Evolutionary conservation across 2,329 filamentous ascomycete species (phyloP).

Genomic region (Sclerotinia nivalis): DNA sequence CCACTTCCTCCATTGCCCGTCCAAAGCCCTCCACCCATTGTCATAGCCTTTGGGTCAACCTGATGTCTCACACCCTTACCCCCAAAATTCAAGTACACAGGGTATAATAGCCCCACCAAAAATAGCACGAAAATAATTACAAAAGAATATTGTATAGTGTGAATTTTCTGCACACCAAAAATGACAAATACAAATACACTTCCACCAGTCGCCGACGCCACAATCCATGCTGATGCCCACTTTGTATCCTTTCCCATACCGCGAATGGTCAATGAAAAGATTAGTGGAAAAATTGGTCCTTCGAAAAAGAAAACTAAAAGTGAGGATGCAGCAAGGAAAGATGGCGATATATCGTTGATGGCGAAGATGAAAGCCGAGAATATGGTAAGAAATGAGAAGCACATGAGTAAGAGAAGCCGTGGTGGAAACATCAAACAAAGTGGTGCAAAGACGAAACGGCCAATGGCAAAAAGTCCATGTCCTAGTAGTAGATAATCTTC

Average conservation of each 20-base stretch:
- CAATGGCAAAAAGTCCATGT: slow-evolving; percentile 71
- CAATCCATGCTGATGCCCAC: slow-evolving; percentile 73
- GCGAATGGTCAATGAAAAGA: slow-evolving; percentile 76
- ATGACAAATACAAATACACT: slow-evolving; percentile 38
- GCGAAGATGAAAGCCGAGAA: slow-evolving; percentile 52
- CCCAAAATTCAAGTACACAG: slow-evolving; percentile 35
- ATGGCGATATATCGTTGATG: slow-evolving; percentile 47
- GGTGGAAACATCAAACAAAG: slow-evolving; percentile 65
- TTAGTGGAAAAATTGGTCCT: slow-evolving; percentile 78
- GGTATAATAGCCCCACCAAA: slow-evolving; percentile 33
- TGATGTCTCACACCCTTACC: slow-evolving; percentile 30
- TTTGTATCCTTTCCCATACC: slow-evolving; percentile 81
- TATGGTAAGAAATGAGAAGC: slow-evolving; percentile 61
- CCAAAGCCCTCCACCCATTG: slow-evolving; percentile 14
- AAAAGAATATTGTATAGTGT: slow-evolving; percentile 32
- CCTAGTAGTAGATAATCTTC: slow-evolving; percentile 71
- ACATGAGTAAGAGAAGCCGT: slow-evolving; percentile 65
- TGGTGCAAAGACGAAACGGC: slow-evolving; percentile 67
- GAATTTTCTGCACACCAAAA: slow-evolving; percentile 32
- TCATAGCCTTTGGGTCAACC: slow-evolving; percentile 32
- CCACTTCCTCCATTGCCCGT: neutral
- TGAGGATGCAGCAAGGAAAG: slow-evolving; percentile 57
- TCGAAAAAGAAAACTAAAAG: slow-evolving; percentile 78
- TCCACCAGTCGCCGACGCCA: slow-evolving; percentile 44
- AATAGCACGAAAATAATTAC: slow-evolving; percentile 37